Base-by-base conservation (phyloP, 139 green algal species). In the Micractinium sp. region DNA sequence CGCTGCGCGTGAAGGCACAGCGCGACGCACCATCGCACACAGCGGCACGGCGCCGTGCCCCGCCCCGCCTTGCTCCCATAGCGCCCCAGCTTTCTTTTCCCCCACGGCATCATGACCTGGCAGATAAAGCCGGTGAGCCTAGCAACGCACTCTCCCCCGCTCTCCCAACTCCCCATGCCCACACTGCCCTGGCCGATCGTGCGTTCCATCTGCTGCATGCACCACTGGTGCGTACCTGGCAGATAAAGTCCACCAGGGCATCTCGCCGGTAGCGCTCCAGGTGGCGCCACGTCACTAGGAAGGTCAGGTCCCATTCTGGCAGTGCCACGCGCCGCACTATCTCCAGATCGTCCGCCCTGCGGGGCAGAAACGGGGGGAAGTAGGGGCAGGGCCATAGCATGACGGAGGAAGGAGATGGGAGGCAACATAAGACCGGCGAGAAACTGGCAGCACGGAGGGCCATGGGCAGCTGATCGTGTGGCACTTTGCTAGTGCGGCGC, bases 271-370 rank as follows among this genome's bases (percentile, higher is more conserved):
- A 89, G 87, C 85, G 82, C 94, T 92, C 38, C 33, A 96, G 85
- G 86, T 97, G 95, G 41, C 78, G 47, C 78, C 92, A 87, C 4
- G 95, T 97, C 53, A 97, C 91, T 18, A 97, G 91, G 63, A 97
- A 95, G 23, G 87, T 94, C 16, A 97, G 87, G 91, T 97, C 94
- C 76, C 91, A 91, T 0, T 86, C 90, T 7, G 93, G 80, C 15
- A 97, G 39, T 14, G 94, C 89, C 27, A 92, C 89, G 0, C 93
- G 86, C 18, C 95, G 88, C 39, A 97, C 47, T 16, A 97, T 88
- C 33, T 91, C 85, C 36, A 97, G 92, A 61, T 91, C 38, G 53
- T 97, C 95, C 0, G 95, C 95, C 19, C 86, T 88, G 83, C 27
- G 36, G 33, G 15, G n/a, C 19, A 25, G 35, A 31, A 12, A 35